Evolutionary conservation across 345 rosid species (phyloP), one percentile per base, ranked within the genome.

Genomic region (Eucalyptus viminalis): DNA sequence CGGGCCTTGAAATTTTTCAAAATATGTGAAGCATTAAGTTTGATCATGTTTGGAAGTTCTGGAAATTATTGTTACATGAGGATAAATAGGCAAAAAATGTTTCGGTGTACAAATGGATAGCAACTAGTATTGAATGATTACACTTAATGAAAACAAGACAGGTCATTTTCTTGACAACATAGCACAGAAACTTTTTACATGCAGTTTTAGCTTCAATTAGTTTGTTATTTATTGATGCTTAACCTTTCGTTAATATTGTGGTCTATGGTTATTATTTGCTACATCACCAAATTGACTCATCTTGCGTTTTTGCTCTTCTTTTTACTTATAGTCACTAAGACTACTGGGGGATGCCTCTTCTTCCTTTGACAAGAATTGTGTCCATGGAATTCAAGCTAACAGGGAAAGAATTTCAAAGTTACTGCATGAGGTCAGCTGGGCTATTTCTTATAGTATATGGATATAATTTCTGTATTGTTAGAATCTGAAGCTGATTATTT

Each of bases 341-440:
- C 93, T 98, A 90, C 90, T 98, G 87, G 99, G 99, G 67, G 99
- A 97, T 91, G 98, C 98, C 89, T 98, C 99, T 92, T 95, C 95
- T 89, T 98, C 98, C 86, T 98, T 98, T 88, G 97, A 96, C 91
- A 98, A 96, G 93, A 98, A 98, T 90, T 97, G 99, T 72, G 96
- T 94, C 85, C 93, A 93, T 90, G 99, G 99, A 89, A 96, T 97
- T 92, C 94, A 95, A 92, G 98, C 99, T 83, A 97, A 97, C 86
- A 95, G 88, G 89, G 99, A 96, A 91, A 94, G 98, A 91, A 97
- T 98, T 92, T 91, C 99, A 86, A 97, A 95, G 92, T 94, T 98
- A 90, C 94, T 97, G 58, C 97, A 96, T 22, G 99, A 98, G 99
- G 99, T 94, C 89, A 89, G 93, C 90, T 90, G 62, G 67, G 83